These are phyloP conservation scores for Colletotrichum orbiculare DNA, from an alignment of 2,329 filamentous ascomycete species.

Conservation along the genomic window DNA sequence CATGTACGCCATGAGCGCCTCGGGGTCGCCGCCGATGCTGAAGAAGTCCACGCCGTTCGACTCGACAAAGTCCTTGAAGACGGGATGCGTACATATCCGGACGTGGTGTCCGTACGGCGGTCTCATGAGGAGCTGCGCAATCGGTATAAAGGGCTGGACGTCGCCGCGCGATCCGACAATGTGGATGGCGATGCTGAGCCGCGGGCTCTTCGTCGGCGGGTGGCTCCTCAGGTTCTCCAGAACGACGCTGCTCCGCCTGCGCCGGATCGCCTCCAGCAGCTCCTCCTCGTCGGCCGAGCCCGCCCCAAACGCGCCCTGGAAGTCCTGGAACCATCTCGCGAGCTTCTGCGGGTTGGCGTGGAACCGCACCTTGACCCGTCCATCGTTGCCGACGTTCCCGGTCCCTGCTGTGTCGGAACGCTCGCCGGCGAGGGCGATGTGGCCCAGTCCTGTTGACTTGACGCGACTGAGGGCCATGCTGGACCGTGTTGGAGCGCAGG, in stretches of 20 bases:
- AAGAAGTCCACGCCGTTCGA: slow-evolving; percentile 67
- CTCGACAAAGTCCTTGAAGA: slow-evolving; percentile 65
- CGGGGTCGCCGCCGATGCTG: slow-evolving; percentile 66
- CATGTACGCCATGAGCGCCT: slow-evolving; percentile 58
- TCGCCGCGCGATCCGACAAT: slow-evolving; percentile 46
- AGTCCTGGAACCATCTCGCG: slow-evolving; percentile 41
- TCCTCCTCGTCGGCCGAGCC: slow-evolving; percentile 10
- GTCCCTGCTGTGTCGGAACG: slow-evolving; percentile 39
- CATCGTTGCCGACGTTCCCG: slow-evolving; percentile 43
- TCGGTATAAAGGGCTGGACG: slow-evolving; percentile 66
- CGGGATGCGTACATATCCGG: slow-evolving; percentile 65
- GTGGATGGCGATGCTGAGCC: slow-evolving; percentile 47
- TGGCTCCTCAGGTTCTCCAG: slow-evolving; percentile 21
- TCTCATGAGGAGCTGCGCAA: slow-evolving; percentile 58
- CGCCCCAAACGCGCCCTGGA: slow-evolving; percentile 33
- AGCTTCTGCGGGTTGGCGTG: slow-evolving; percentile 43
- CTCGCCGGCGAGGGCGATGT: slow-evolving; percentile 41
- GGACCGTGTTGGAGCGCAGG: not conserved
- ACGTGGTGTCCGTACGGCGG: slow-evolving; percentile 61
- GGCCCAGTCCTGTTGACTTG: slow-evolving; percentile 43
- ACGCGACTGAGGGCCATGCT: slow-evolving; percentile 44
- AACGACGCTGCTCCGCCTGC: slow-evolving; percentile 21
- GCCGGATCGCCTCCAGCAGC: not conserved
- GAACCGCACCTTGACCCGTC: slow-evolving; percentile 46
- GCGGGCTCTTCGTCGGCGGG: slow-evolving; percentile 34